phyloP scores from a whole-genome alignment of 2,329 filamentous ascomycete species.

The Lecanicillium sp. region DNA sequence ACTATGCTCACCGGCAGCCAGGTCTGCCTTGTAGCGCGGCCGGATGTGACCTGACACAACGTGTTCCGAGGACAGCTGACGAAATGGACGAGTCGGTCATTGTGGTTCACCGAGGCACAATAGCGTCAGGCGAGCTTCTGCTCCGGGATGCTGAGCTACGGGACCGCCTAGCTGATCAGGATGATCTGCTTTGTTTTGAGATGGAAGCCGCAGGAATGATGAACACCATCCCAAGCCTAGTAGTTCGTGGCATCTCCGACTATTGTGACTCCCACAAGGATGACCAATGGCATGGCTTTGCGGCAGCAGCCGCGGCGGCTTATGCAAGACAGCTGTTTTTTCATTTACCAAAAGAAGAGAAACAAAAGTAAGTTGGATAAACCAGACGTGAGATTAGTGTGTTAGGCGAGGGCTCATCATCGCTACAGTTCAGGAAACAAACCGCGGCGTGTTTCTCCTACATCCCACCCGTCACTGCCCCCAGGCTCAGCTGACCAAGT shows the following conservation, averaged over 20 bases:
- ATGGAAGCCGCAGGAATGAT: constrained; percentile 2
- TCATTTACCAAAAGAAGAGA: no score
- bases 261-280: constrained; percentile 3
- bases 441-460: not conserved
- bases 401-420: no score
- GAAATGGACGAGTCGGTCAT: not conserved
- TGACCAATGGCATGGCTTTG: constrained; percentile 1
- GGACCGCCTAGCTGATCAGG: not conserved
- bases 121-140: not conserved
- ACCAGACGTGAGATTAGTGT: no score
- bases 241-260: constrained; percentile 1
- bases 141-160: not conserved
- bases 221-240: constrained; percentile 1
- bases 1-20: no score
- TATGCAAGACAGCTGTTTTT: not conserved
- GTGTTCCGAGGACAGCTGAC: not conserved
- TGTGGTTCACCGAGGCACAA: not conserved
- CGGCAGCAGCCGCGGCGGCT: not conserved
- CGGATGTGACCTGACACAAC: not conserved
- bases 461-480: not conserved
- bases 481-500: not conserved
- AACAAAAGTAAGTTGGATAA: no score
- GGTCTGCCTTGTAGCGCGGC: no score
- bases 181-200: not conserved
- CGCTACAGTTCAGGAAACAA: no score